Evolutionary conservation across 768 basidiomycete species (phyloP), one percentile per base, ranked within the genome.

Genomic region (Paxillus ammoniavirescens): DNA sequence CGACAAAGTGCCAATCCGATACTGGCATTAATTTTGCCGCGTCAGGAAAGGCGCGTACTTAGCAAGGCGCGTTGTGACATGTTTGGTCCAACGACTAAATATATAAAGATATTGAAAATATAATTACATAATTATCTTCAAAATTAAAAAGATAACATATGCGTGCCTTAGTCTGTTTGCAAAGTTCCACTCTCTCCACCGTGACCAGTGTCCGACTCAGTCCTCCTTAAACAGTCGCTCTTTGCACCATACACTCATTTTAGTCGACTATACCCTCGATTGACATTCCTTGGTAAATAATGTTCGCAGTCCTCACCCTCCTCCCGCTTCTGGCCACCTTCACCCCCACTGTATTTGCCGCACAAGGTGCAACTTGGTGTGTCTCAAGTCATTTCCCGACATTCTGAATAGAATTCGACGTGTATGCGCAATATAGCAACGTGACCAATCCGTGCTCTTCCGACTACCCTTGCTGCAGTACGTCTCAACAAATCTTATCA

Each of bases 401-500:
- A 46, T 30, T 5, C 14, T 30, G 17, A 13, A 36, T n/a, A 10
- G 33, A 23, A n/a, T 14, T 42, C 40, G 12, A 57, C 42, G 49
- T 26, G 52, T 30, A 31, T 42, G 44, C 47, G 21, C 42, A 33
- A 17, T 43, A 21, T 50, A 78, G 77, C 57, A 78, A 76, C 55
- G 44, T 51, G 37, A 75, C 76, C 6, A 65, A 49, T 28, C 66
- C 45, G 1, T 78, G 77, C 51, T 61, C 67, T n/a, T 65, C 72
- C 4, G 61, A 61, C 14, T 68, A 61, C 14, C 77, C 77, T 21
- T 78, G 77, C 57, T 78, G 77, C 66, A 77, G 76, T 77, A 50
- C 61, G 75, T 41, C 28, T 42, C 15, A 3, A n/a, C n/a, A 2
- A 30, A 36, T 43, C 37, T n/a, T 41, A 21, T 50, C 26, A 6